Evolutionary conservation across 768 basidiomycete genomes (phyloP).

Genomic region (Pleurotus ostreatus): DNA sequence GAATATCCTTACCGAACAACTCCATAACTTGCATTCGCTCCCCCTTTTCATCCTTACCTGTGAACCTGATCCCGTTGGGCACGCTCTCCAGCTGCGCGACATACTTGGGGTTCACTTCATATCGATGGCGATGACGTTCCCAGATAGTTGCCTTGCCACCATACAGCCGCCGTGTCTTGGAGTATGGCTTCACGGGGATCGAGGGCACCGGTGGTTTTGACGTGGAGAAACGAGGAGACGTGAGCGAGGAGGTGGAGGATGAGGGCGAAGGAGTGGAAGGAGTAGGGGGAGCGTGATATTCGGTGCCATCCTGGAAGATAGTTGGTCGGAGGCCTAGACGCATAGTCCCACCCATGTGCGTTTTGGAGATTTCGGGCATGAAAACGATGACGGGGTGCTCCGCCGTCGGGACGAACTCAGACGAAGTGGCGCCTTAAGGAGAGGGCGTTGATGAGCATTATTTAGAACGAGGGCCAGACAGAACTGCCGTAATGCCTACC

Average conservation of each 20-base stretch:
- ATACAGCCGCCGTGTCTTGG: slow-evolving; percentile 74
- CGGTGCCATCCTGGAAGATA: slow-evolving; percentile 70
- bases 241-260: neutral
- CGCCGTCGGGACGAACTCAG: slow-evolving; percentile 67
- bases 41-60: slow-evolving; percentile 91
- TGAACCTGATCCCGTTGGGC: slow-evolving; percentile 55
- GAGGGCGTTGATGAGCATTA: slow-evolving; percentile 8
- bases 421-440: slow-evolving; percentile 71
- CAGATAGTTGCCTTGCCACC: slow-evolving; percentile 79
- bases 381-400: slow-evolving; percentile 82
- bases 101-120: slow-evolving; percentile 92
- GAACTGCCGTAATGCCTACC: slow-evolving; percentile 35
- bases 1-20: slow-evolving; percentile 56
- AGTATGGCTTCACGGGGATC: slow-evolving; percentile 38
- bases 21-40: slow-evolving; percentile 98
- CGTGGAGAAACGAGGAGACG: neutral
- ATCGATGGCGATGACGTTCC: slow-evolving; percentile 94
- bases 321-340: slow-evolving; percentile 97
- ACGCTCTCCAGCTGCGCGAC: slow-evolving; percentile 59
- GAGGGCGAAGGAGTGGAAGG: neutral
- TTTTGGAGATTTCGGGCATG: slow-evolving; percentile 99
- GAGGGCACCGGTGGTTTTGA: neutral
- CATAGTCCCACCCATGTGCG: slow-evolving; percentile 99
- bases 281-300: slow-evolving; percentile 19
- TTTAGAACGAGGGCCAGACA: neutral